Conservation (phyloP, 345 rosid genomes). For the Mangifera indica region DNA sequence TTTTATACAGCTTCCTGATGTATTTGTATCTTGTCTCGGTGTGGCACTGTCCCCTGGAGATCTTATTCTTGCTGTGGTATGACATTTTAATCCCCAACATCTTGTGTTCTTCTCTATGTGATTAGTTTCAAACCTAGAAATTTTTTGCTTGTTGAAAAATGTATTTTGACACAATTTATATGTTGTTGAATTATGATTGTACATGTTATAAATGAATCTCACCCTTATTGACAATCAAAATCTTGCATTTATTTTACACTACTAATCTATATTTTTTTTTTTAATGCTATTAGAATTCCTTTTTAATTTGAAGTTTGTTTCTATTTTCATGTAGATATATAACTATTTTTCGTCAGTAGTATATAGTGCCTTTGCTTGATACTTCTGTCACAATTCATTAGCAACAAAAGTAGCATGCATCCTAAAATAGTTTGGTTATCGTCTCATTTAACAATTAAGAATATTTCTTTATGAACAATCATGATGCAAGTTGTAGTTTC, state of each 20-base stretch:
- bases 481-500: not conserved
- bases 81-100: constrained; percentile 6
- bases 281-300: not conserved
- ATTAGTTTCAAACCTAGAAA: constrained; percentile 11
- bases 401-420: too few relatives aligned
- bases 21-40: constrained; percentile 75
- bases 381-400: too few relatives aligned
- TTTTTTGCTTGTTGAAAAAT: not conserved
- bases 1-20: constrained; percentile 74
- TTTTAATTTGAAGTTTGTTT: not conserved
- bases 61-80: constrained; percentile 79
- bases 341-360: not conserved
- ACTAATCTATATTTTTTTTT: not conserved
- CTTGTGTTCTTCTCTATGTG: constrained; percentile 5
- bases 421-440: too few relatives aligned
- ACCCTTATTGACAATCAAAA: not conserved
- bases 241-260: not conserved
- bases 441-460: too few relatives aligned
- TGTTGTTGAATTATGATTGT: not conserved
- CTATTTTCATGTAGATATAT: not conserved
- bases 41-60: constrained; percentile 80
- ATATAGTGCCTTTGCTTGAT: not conserved
- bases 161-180: not conserved
- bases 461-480: not conserved
- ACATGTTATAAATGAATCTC: not conserved